Base-by-base conservation (phyloP, 179 eudicot species). In the Silene vulgaris region DNA sequence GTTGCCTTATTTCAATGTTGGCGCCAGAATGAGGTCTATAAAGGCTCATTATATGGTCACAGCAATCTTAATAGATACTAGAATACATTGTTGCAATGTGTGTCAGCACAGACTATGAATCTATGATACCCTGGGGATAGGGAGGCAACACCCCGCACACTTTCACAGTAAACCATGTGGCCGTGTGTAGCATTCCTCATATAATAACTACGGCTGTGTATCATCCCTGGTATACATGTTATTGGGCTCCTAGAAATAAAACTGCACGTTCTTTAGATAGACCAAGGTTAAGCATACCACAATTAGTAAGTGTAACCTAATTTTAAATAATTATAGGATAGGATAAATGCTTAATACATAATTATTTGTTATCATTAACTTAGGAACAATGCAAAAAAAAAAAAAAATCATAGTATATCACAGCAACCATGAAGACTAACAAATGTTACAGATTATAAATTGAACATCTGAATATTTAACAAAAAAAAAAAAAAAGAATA, bases 11-110 rank as follows among this genome's bases (percentile, higher is more conserved):
- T 35, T 35, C 40, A 35, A 35, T 6, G 8, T 32, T 35, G 56
- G 56, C 32, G n/a, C 70, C 35, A 29, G n/a, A 30, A 29, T 66
- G 50, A 37, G 13, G 71, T 43, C 71, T 66, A 67, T 37, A 37
- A 45, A 37, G 71, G 52, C 71, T 67, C 43, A 35, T 17, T 17
- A 37, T 35, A 35, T 7, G 20, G 52, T 67, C 45, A 20, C 7
- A 28, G 29, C 21, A 23, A 23, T 11, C 66, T 62, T 26, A 11
- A 23, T 23, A 62, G 14, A 23, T 32, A 40, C 11, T 40, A 40
- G 48, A 40, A 40, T 40, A 8, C 48, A 40, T 11, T 52, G 59
- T 52, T 14, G 19, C 17, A 52, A 13, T 2, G 17, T 13, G 59
- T 52, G 17, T 16, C 17, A 52, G 17, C 59, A 0, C 59, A 11